A percentile compares a stretch with the other conserved stretches of the same genome.
phyloP scores from a whole-genome alignment of 106 monocot species.

The Dioscorea zingiberensis region DNA sequence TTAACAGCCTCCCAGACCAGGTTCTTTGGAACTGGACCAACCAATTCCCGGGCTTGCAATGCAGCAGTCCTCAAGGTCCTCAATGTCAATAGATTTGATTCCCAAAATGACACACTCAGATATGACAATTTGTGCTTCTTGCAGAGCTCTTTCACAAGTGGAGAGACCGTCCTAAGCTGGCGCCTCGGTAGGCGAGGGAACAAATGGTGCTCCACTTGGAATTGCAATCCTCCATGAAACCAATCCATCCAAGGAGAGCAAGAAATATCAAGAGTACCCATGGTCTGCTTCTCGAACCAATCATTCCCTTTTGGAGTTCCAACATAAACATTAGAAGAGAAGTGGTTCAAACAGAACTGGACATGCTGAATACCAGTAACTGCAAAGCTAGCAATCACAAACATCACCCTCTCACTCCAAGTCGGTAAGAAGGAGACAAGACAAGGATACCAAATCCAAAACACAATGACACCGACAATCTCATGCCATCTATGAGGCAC shows the following conservation, averaged over 20 bases:
- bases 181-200: slow-evolving; percentile 53
- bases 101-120: slow-evolving; percentile 24
- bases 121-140: slow-evolving; percentile 48
- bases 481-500: slow-evolving; percentile 35
- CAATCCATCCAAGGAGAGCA: slow-evolving; percentile 83
- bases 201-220: slow-evolving; percentile 62
- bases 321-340: slow-evolving; percentile 40
- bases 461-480: slow-evolving; percentile 34
- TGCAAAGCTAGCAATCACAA: slow-evolving; percentile 44
- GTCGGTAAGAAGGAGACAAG: slow-evolving; percentile 54
- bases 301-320: slow-evolving; percentile 43
- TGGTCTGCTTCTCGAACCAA: slow-evolving; percentile 76
- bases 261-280: slow-evolving; percentile 46
- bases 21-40: slow-evolving; percentile 30
- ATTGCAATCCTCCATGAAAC: slow-evolving; percentile 70
- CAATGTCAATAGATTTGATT: slow-evolving; percentile 36
- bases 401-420: slow-evolving; percentile 41
- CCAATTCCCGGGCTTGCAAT: slow-evolving; percentile 40
- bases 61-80: slow-evolving; percentile 39
- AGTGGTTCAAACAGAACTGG: slow-evolving; percentile 64
- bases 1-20: slow-evolving; percentile 62
- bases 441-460: slow-evolving; percentile 66
- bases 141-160: slow-evolving; percentile 41
- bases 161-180: slow-evolving; percentile 36
- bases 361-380: slow-evolving; percentile 59